Evolutionary conservation across 495 filamentous ascomycete genomes (phyloP).

Genomic region (Peziza echinospora): DNA sequence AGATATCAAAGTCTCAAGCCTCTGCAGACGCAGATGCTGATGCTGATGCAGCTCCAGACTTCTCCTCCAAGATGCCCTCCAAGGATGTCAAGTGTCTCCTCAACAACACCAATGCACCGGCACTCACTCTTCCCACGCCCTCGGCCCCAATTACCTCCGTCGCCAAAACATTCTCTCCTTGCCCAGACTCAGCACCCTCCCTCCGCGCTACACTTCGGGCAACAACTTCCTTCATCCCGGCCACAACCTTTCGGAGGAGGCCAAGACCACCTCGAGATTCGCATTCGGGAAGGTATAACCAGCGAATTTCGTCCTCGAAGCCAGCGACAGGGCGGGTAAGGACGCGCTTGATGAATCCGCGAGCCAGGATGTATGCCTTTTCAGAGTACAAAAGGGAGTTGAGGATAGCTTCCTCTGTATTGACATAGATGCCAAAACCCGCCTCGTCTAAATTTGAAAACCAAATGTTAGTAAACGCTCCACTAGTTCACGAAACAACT

Average conservation of each 20-base stretch:
- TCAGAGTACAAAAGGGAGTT: constrained; percentile 34
- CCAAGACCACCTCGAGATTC: neutral
- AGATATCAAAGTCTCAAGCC: constrained; percentile 6
- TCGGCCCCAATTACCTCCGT: constrained; percentile 2
- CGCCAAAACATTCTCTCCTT: neutral
- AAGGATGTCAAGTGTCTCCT: constrained; percentile 22
- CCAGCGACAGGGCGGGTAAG: constrained; percentile 24
- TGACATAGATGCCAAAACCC: constrained; percentile 30
- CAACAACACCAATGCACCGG: constrained; percentile 23
- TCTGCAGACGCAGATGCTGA: neutral
- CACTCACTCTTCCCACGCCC: constrained; percentile 16
- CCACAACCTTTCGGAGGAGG: neutral
- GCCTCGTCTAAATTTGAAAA: constrained; percentile 37
- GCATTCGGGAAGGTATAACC: constrained; percentile 26
- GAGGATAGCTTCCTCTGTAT: constrained; percentile 23
- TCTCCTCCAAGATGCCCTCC: constrained; percentile 16
- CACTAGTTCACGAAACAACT: no score
- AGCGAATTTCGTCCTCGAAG: constrained; percentile 29
- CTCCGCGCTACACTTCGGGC: constrained; percentile 7
- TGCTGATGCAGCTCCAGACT: neutral
- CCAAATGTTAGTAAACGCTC: no score
- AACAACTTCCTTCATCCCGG: constrained; percentile 12
- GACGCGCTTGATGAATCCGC: constrained; percentile 31
- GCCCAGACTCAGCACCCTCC: constrained; percentile 8
- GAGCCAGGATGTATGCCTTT: constrained; percentile 31